Conservation (phyloP, 352 stramenopile genomes). For the Phytophthora palmivora region DNA sequence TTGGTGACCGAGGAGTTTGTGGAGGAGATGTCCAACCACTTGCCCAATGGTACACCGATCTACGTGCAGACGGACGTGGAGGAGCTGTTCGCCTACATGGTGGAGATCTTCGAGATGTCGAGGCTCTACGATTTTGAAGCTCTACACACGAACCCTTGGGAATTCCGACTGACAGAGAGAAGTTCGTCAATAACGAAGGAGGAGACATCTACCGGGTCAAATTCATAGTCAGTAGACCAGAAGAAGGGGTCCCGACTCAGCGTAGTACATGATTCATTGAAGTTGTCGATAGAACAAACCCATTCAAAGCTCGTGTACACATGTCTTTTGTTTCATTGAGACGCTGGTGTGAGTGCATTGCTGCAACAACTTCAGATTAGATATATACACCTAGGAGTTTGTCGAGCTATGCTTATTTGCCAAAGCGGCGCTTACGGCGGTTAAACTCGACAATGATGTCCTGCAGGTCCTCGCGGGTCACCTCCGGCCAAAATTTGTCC, state of each 20-base stretch:
- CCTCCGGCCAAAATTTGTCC: conserved; percentile 96
- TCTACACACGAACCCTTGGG: conserved; percentile 62
- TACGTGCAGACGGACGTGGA: conserved; percentile 86
- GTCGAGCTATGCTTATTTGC: conserved; percentile 78
- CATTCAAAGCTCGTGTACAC: conserved; percentile 10
- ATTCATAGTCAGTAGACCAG: conserved; percentile 45
- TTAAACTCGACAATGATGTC: conserved; percentile 87
- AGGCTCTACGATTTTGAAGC: conserved; percentile 48
- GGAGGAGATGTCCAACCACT: conserved; percentile 56
- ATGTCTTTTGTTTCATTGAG: conserved; percentile 22
- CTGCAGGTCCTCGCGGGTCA: conserved; percentile 85
- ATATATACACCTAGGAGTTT: conserved; percentile 23
- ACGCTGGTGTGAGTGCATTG: conserved; percentile 11
- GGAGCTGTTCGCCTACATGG: conserved; percentile 88
- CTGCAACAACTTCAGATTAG: conserved; percentile 22
- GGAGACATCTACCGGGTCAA: conserved; percentile 78
- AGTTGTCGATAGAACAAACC: background rate
- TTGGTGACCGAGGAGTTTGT: conserved; percentile 80
- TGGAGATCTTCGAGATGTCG: conserved; percentile 76
- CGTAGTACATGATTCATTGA: conserved; percentile 20
- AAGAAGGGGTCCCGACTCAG: background rate
- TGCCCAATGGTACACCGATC: conserved; percentile 65
- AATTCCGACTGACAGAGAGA: conserved; percentile 78
- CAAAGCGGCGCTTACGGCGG: conserved; percentile 87
- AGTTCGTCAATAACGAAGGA: conserved; percentile 65